Evolutionary conservation across 257 asterid species (phyloP).

Genomic region (Rhazya stricta): DNA sequence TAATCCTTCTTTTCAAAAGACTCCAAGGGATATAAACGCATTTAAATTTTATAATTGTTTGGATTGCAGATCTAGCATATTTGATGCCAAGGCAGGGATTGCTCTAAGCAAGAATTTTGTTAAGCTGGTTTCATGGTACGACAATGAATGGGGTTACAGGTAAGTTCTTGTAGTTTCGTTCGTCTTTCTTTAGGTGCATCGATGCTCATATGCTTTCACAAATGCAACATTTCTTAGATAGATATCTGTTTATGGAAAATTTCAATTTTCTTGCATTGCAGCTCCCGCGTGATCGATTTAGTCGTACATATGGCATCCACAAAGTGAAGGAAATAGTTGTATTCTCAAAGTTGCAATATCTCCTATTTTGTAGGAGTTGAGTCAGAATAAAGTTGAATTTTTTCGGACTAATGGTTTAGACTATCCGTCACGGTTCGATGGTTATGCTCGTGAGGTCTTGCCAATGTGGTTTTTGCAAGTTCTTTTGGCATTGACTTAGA

Average conservation of each 20-base stretch:
- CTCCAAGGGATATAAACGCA: background rate
- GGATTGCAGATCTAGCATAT: constrained; percentile 63
- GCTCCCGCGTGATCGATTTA: constrained; percentile 65
- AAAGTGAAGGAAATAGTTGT: background rate
- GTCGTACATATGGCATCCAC: constrained; percentile 54
- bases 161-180: constrained; percentile 3
- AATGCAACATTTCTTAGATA: background rate
- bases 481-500: background rate
- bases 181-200: background rate
- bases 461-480: background rate
- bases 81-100: constrained; percentile 81
- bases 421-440: too few relatives aligned
- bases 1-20: background rate
- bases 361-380: background rate
- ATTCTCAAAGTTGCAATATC: background rate
- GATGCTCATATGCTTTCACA: too few relatives aligned
- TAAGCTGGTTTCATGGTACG: constrained; percentile 70
- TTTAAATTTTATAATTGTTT: background rate
- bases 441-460: background rate
- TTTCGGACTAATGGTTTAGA: too few relatives aligned
- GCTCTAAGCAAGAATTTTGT: constrained; percentile 58
- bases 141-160: constrained; percentile 79
- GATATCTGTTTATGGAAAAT: too few relatives aligned
- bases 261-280: constrained; percentile 22
- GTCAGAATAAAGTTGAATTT: too few relatives aligned